phyloP scores from a whole-genome alignment of 2,329 filamentous ascomycete species.

The Aspergillus sp. region DNA sequence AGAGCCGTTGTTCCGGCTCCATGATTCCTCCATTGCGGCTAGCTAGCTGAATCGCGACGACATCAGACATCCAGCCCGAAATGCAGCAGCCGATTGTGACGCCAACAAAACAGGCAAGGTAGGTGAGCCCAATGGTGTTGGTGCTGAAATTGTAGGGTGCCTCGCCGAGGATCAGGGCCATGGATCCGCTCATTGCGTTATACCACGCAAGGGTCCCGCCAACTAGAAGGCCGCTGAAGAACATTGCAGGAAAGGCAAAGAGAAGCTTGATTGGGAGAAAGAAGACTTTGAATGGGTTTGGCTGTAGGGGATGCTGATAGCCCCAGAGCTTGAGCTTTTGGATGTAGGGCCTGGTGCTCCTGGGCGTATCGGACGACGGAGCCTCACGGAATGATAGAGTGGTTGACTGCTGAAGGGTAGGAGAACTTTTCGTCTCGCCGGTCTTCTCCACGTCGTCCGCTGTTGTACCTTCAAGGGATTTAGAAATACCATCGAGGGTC shows the following conservation, averaged over 20 bases:
- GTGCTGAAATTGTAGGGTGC: constrained; percentile 10
- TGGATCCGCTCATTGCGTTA: constrained; percentile 1
- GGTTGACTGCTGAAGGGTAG: not conserved
- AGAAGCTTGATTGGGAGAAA: not conserved
- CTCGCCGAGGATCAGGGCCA: not conserved
- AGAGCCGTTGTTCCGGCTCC: constrained; percentile 5
- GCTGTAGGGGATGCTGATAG: not conserved
- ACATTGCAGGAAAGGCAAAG: not conserved
- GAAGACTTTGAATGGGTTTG: not conserved
- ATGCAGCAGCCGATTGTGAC: constrained; percentile 8
- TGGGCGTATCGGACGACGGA: not conserved
- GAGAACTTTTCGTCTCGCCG: not conserved
- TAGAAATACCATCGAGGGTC: not conserved
- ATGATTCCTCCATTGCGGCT: constrained; percentile 6
- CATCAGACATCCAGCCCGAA: not conserved
- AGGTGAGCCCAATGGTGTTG: constrained; percentile 2
- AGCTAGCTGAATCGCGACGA: not conserved
- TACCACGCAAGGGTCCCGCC: constrained; percentile 7
- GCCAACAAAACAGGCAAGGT: not conserved
- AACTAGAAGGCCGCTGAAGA: constrained; percentile 5
- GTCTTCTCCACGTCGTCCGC: not conserved
- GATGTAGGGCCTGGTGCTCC: not conserved
- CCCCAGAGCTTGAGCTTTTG: constrained; percentile 2
- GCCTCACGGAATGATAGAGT: not conserved
- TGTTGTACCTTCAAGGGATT: not conserved